A percentile compares a stretch with the other conserved stretches of the same genome.
These are phyloP conservation scores for Priceomyces carsonii DNA, from an alignment of 805 yeast species.

Conservation along the genomic window DNA sequence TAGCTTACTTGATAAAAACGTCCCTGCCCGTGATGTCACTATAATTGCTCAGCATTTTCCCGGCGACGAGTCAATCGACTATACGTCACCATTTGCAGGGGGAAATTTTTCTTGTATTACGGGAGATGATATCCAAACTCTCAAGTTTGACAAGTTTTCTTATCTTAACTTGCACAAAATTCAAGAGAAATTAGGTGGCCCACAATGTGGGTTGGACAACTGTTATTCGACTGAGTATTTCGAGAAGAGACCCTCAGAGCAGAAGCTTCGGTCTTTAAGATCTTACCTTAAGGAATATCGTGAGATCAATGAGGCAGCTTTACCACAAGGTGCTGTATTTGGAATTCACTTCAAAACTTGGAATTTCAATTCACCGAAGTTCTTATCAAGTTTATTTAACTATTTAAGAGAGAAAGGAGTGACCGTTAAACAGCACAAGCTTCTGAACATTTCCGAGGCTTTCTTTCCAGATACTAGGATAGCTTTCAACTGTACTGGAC, in stretches of 20 bases:
- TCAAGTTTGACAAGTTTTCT: conserved; percentile 57
- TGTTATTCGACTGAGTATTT: conserved; percentile 60
- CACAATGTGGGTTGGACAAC: conserved; percentile 52
- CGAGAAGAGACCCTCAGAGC: conserved; percentile 48
- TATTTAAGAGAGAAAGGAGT: conserved; percentile 53
- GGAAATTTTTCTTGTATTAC: conserved; percentile 49
- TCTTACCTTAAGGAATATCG: conserved; percentile 51
- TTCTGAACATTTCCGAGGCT: conserved; percentile 61
- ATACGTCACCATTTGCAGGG: conserved; percentile 81
- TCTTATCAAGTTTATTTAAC: conserved; percentile 47
- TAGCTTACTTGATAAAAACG: conserved; percentile 5
- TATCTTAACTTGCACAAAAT: conserved; percentile 48
- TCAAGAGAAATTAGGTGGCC: conserved; percentile 50
- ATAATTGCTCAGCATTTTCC: conserved; percentile 70
- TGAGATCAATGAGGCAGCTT: conserved; percentile 32
- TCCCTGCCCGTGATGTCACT: conserved; percentile 37
- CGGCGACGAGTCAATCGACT: conserved; percentile 73
- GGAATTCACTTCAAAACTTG: conserved; percentile 62
- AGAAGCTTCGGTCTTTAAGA: conserved; percentile 48
- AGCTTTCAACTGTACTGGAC: conserved; percentile 78
- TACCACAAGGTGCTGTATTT: conserved; percentile 54
- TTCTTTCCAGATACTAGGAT: conserved; percentile 35
- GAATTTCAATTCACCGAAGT: conserved; percentile 73
- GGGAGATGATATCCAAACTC: conserved; percentile 47
- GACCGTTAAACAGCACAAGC: conserved; percentile 43